Evolutionary conservation across 2,329 filamentous ascomycete species (phyloP).

Genomic region (Beauveria rudraprayagi): DNA sequence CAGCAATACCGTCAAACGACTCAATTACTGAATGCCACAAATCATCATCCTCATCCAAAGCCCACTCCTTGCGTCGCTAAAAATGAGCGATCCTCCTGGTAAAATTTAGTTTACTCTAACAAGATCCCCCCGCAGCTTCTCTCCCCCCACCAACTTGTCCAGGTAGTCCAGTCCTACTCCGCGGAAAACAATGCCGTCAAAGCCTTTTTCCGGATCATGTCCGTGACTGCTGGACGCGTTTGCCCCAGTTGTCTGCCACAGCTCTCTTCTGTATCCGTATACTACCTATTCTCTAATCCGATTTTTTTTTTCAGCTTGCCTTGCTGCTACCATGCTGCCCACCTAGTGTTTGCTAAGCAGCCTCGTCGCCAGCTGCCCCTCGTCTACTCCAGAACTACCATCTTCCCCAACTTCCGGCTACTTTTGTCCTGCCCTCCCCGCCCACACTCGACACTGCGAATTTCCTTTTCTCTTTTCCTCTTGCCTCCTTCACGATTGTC

Average conservation of each 20-base stretch:
- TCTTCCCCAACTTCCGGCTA: neutral
- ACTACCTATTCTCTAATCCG: too few species aligned
- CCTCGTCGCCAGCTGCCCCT: neutral
- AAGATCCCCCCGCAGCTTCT: neutral
- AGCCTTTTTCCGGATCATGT: neutral
- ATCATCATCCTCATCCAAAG: too few species aligned
- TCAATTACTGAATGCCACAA: too few species aligned
- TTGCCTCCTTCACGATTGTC: neutral
- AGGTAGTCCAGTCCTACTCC: neutral
- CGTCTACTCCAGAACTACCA: neutral
- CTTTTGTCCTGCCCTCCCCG: neutral
- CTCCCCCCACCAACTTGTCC: neutral
- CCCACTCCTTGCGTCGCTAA: too few species aligned
- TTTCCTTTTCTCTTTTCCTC: neutral
- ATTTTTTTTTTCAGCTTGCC: too few species aligned
- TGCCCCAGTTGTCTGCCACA: neutral
- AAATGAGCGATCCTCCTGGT: too few species aligned
- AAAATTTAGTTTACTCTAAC: too few species aligned
- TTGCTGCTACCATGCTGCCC: neutral
- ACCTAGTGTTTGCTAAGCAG: neutral
- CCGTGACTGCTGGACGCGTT: neutral
- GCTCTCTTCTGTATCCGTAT: neutral
- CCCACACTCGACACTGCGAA: neutral
- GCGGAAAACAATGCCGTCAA: neutral
- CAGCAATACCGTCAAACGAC: too few species aligned